Percentiles rank a stretch among this genome's conserved stretches.
phyloP scores from a whole-genome alignment of 1,139 yeast genomes.

The Suhomyces taliae region DNA sequence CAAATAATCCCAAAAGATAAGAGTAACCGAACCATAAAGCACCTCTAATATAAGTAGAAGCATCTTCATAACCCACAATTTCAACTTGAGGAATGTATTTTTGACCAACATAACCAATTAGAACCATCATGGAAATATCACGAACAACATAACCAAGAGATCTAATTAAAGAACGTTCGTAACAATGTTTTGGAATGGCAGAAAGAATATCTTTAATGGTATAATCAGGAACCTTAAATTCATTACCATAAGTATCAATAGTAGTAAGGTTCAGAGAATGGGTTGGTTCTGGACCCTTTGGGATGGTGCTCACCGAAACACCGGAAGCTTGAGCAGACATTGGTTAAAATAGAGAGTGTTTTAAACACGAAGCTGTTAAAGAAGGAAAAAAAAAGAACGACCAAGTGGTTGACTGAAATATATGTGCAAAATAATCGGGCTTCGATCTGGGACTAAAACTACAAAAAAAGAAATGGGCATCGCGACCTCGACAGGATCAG shows the following conservation, averaged over 20 bases:
- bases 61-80: conserved; percentile 25
- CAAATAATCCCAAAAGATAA: conserved; percentile 44
- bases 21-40: conserved; percentile 57
- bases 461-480: conserved; percentile 2
- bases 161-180: conserved; percentile 49
- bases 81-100: conserved; percentile 49
- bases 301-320: conserved; percentile 14
- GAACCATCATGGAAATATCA: conserved; percentile 48
- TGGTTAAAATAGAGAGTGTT: neutral
- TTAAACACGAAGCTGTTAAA: neutral
- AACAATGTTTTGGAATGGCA: conserved; percentile 64
- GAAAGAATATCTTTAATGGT: conserved; percentile 59
- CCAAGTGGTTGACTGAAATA: neutral
- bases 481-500: neutral
- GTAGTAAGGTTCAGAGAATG: conserved; percentile 34
- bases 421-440: too few relatives aligned
- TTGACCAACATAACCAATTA: conserved; percentile 48
- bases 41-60: conserved; percentile 45
- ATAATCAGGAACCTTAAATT: conserved; percentile 61
- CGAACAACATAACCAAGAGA: conserved; percentile 59
- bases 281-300: conserved; percentile 20
- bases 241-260: conserved; percentile 55
- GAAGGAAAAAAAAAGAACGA: neutral
- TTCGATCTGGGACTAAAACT: neutral
- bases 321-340: conserved; percentile 11